phyloP scores from a whole-genome alignment of 1,284 basidiomycete species.

The Jaminaea rosea region DNA sequence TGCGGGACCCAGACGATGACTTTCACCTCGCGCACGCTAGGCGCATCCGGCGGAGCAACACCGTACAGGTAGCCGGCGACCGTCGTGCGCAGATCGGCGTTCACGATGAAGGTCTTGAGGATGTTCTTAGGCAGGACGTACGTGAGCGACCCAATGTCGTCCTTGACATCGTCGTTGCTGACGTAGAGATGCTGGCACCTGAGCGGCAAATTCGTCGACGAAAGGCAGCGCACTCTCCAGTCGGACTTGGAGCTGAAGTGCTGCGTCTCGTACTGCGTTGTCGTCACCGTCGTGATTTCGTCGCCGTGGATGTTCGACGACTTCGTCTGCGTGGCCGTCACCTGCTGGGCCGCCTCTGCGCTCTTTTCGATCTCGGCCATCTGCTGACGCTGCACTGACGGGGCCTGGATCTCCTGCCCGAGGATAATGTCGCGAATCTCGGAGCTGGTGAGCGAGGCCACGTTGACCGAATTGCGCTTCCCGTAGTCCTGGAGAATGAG shows the following conservation, averaged over 20 bases:
- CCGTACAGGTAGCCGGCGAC: conserved; percentile 92
- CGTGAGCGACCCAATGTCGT: conserved; percentile 85
- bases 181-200: conserved; percentile 98
- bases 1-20: conserved; percentile 93
- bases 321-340: conserved; percentile 92
- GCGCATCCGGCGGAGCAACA: conserved; percentile 84
- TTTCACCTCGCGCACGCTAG: conserved; percentile 97
- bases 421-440: conserved; percentile 60
- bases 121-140: conserved; percentile 98
- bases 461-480: conserved; percentile 91
- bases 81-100: conserved; percentile 88
- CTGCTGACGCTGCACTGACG: conserved; percentile 79
- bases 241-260: conserved; percentile 98
- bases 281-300: conserved; percentile 88
- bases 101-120: conserved; percentile 84
- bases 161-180: conserved; percentile 96
- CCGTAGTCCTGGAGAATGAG: conserved; percentile 72
- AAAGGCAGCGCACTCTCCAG: conserved; percentile 94
- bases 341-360: conserved; percentile 82
- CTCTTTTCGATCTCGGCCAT: conserved; percentile 97
- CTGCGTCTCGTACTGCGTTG: conserved; percentile 94
- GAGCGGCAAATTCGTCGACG: conserved; percentile 87
- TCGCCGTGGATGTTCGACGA: conserved; percentile 98
- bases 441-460: conserved; percentile 87
- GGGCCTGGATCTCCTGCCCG: conserved; percentile 80